Conservation (phyloP, 768 basidiomycete genomes). For the Boletus sp. region DNA sequence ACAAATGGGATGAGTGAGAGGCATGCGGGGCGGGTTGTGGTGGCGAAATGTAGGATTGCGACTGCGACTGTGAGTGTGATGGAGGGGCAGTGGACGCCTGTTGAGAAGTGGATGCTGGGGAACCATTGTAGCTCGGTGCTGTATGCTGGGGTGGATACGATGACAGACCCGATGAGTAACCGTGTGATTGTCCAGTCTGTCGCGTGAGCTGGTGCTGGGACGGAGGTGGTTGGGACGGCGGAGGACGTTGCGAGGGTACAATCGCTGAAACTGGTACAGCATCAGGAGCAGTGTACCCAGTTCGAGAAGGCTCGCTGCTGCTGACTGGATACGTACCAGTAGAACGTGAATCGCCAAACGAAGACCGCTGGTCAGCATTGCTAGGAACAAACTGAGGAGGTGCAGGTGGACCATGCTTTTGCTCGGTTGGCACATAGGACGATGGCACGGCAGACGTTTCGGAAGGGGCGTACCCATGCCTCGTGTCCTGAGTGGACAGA, state of each 20-base stretch:
- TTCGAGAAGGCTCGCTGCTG: conserved; percentile 10
- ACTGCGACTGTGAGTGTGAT: conserved; percentile 21
- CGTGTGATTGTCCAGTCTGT: conserved; percentile 15
- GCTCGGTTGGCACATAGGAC: conserved; percentile 19
- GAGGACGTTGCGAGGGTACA: conserved; percentile 19
- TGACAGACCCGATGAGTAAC: conserved; percentile 16
- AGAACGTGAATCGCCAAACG: conserved; percentile 24
- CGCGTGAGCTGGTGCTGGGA: conserved; percentile 22
- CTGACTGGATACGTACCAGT: conserved; percentile 11
- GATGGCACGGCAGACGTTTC: conserved; percentile 12
- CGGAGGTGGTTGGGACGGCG: conserved; percentile 2
- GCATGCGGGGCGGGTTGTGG: conserved; percentile 9
- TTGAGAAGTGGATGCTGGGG: conserved; percentile 18
- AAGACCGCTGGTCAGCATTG: conserved; percentile 15
- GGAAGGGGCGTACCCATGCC: conserved; percentile 18
- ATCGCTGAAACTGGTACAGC: conserved; percentile 11
- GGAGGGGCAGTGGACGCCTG: conserved; percentile 8
- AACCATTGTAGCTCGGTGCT: conserved; percentile 11
- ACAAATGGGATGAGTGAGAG: conserved; percentile 9
- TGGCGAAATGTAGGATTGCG: conserved; percentile 25
- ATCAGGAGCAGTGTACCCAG: conserved; percentile 16
- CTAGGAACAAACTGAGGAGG: conserved; percentile 15
- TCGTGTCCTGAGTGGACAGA: conserved; percentile 18
- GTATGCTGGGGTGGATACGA: conserved; percentile 15
- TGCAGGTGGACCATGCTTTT: conserved; percentile 14